Evolutionary conservation across 2,329 filamentous ascomycete species (phyloP).

Genomic region (Xylaria sp.): DNA sequence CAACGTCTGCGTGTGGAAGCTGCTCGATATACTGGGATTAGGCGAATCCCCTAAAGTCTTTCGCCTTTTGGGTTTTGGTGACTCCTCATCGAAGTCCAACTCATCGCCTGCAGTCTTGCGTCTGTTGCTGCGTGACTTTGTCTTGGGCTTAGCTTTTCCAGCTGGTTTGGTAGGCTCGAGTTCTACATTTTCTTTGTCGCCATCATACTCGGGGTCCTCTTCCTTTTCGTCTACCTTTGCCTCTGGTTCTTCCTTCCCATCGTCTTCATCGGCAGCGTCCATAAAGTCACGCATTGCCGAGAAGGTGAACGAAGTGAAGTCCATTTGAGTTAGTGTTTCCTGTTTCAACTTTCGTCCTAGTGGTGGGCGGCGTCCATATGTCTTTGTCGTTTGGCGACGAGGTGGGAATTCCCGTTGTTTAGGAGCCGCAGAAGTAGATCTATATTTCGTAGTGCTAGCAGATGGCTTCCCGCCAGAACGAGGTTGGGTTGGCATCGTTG

Average conservation of each 20-base stretch:
- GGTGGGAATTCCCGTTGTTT: conserved; percentile 36
- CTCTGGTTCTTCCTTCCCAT: conserved; percentile 21
- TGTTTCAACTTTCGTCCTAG: conserved; percentile 30
- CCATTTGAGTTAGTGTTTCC: conserved; percentile 41
- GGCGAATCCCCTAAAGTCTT: conserved; percentile 41
- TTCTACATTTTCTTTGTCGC: conserved; percentile 14
- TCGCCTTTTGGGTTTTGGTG: conserved; percentile 37
- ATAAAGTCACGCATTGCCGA: conserved; percentile 29
- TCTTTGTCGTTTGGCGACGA: conserved; percentile 34
- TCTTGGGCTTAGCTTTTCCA: conserved; percentile 22
- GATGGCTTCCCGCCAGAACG: conserved; percentile 32
- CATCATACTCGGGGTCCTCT: conserved; percentile 13
- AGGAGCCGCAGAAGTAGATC: conserved; percentile 35
- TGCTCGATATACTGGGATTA: conserved; percentile 32
- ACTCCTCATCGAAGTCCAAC: conserved; percentile 27
- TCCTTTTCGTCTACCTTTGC: conserved; percentile 21
- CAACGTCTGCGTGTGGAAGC: conserved; percentile 42
- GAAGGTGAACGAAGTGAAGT: conserved; percentile 39
- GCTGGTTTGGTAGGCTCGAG: conserved; percentile 18
- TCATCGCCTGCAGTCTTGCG: conserved; percentile 41
- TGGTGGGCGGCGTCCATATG: conserved; percentile 35
- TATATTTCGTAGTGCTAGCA: conserved; percentile 29
- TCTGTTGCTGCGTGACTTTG: conserved; percentile 31
- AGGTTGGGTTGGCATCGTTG: conserved; percentile 36
- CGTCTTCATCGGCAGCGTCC: conserved; percentile 29